Base-by-base conservation (phyloP, 2,329 filamentous ascomycete species). In the Daldinia sp. region DNA sequence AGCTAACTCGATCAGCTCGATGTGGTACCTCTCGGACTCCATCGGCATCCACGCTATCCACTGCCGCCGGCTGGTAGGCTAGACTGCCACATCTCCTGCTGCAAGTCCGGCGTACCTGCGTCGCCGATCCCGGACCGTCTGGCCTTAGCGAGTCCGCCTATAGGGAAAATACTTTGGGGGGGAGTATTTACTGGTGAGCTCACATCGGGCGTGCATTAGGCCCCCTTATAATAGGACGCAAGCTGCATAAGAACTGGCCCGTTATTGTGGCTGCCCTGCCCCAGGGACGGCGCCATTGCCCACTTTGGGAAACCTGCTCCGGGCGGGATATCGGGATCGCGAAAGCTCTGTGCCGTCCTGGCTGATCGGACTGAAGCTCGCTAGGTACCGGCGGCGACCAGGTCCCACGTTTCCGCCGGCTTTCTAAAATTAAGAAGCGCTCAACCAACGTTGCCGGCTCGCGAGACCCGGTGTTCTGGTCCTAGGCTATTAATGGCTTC, bases 251-350 rank as follows among this genome's bases (percentile, higher is more conserved):
- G 32, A 39, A 39, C 23, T 54, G 23, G 58, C 35, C 58, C 53
- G 25, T 41, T 62, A 61, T 54, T 43, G 55, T 27, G 47, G 39
- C 55, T 51, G 30, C 25, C 43, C 35, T 30, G 30, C 43, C n/a
- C 23, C 47, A 48, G 25, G 30, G 17, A 54, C 61, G 50, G 64
- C 39, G 45, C 29, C 58, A 13, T 50, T 57, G 41, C 39, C 64
- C 51, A 25, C 47, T 62, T 64, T 67, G 58, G 64, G 64, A 60
- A 67, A 51, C 37, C 41, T 56, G 15, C 51, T 13, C 64, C 58
- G 61, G 61, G 54, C 58, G 64, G 64, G 37, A 64, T 52, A 37
- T 67, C 64, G 64, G 64, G 61, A 67, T 64, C 61, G 55, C 19
- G 17, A 23, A 60, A 4, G n/a, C 41, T 27, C 50, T 59, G 59